Conservation (phyloP, 2,329 filamentous ascomycete species). For the Escovopsis sp. region DNA sequence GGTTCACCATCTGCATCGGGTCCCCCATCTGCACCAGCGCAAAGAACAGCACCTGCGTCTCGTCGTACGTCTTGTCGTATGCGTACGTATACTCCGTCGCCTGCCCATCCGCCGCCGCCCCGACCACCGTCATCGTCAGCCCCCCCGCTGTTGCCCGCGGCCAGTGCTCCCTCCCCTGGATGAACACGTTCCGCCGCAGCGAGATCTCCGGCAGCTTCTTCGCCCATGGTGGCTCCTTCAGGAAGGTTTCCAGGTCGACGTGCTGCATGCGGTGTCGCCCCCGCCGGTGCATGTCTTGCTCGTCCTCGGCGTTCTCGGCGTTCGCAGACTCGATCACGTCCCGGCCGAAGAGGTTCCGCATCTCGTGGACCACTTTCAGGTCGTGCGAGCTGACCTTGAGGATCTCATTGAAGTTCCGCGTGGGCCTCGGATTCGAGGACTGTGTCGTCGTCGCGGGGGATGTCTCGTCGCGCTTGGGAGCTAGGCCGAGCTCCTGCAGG, state of each 20-base stretch:
- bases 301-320: constrained; percentile 32
- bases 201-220: constrained; percentile 56
- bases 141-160: constrained; percentile 65
- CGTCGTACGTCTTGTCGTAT: constrained; percentile 60
- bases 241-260: constrained; percentile 41
- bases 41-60: constrained; percentile 62
- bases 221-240: constrained; percentile 36
- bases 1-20: constrained; percentile 63
- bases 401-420: constrained; percentile 27
- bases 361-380: constrained; percentile 80
- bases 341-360: constrained; percentile 48
- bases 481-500: constrained; percentile 32
- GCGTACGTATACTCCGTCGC: constrained; percentile 59
- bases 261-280: constrained; percentile 25
- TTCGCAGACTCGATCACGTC: constrained; percentile 40
- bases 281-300: constrained; percentile 23
- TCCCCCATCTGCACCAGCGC: constrained; percentile 69
- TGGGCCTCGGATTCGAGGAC: constrained; percentile 11
- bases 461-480: constrained; percentile 5
- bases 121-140: constrained; percentile 57
- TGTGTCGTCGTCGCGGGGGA: neutral
- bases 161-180: constrained; percentile 80
- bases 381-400: constrained; percentile 46
- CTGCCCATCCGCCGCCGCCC: constrained; percentile 31
- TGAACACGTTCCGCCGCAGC: constrained; percentile 64